These are phyloP conservation scores for Salvia miltiorrhiza DNA, from an alignment of 257 asterid genomes.

Conservation along the genomic window DNA sequence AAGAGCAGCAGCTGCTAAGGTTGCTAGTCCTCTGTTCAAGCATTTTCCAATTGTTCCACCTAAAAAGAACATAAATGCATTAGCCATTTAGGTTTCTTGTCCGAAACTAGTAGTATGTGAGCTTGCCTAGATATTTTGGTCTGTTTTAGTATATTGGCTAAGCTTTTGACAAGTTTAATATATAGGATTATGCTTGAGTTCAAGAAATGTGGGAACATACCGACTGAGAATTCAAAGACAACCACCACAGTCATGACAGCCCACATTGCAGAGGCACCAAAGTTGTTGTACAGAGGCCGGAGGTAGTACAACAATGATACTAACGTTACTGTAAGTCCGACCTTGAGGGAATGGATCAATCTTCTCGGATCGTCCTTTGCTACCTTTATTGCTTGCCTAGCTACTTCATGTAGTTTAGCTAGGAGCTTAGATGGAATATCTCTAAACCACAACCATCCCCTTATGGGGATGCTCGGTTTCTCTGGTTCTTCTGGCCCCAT, in stretches of 20 bases:
- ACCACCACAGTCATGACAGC: conserved; percentile 81
- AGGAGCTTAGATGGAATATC: conserved; percentile 17
- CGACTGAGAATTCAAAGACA: conserved; percentile 73
- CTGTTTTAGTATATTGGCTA: background rate
- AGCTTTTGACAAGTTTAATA: no score
- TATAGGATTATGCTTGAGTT: background rate
- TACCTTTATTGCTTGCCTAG: conserved; percentile 28
- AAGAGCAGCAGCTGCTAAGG: conserved; percentile 59
- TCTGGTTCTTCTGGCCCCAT: conserved; percentile 29
- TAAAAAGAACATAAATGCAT: conserved; percentile 10
- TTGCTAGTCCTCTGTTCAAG: conserved; percentile 72
- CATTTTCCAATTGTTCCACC: conserved; percentile 82
- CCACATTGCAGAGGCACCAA: conserved; percentile 76
- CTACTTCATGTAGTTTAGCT: conserved; percentile 33
- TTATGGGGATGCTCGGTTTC: conserved; percentile 20
- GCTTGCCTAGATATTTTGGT: background rate
- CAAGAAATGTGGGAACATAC: conserved; percentile 27
- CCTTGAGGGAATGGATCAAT: conserved; percentile 74
- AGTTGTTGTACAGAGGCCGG: conserved; percentile 49
- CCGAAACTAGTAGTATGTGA: background rate
- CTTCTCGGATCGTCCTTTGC: conserved; percentile 72
- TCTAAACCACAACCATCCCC: conserved; percentile 34
- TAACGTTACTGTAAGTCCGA: conserved; percentile 54
- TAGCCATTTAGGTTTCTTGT: background rate
- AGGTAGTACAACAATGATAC: conserved; percentile 63